phyloP scores from a whole-genome alignment of 352 stramenopile genomes.

The Phytophthora crassamura region DNA sequence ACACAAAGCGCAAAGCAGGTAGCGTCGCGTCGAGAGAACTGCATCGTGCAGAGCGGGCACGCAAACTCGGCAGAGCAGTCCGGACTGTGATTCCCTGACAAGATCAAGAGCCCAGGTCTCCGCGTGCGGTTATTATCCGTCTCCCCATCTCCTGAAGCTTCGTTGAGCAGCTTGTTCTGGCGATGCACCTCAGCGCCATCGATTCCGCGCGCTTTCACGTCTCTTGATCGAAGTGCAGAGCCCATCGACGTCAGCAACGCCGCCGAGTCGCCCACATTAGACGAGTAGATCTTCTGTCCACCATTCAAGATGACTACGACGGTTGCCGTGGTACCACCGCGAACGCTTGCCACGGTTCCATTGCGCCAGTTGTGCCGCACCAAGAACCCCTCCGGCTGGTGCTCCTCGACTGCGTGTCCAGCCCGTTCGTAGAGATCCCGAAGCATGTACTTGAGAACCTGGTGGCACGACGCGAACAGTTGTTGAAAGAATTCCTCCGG shows the following conservation, averaged over 20 bases:
- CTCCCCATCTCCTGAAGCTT: conserved; percentile 23
- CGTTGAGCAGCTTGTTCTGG: conserved; percentile 24
- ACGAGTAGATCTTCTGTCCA: conserved; percentile 70
- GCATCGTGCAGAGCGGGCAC: conserved; percentile 51
- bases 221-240: conserved; percentile 28
- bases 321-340: conserved; percentile 90
- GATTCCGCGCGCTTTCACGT: conserved; percentile 39
- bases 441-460: conserved; percentile 70
- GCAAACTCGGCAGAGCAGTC: conserved; percentile 83
- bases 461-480: conserved; percentile 71
- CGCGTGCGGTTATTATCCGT: conserved; percentile 19
- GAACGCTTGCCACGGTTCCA: conserved; percentile 69
- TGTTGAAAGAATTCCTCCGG: conserved; percentile 56
- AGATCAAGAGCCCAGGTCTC: conserved; percentile 45
- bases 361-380: conserved; percentile 48
- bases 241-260: conserved; percentile 46
- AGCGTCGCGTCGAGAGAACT: conserved; percentile 33
- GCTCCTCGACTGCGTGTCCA: conserved; percentile 66
- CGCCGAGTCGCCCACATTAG: conserved; percentile 87
- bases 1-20: conserved; percentile 86
- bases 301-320: conserved; percentile 81
- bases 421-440: conserved; percentile 60
- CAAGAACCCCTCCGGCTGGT: conserved; percentile 66
- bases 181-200: conserved; percentile 11
- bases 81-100: conserved; percentile 86